Evolutionary conservation across 139 green algal genomes (phyloP).

Genomic region (Bryopsis sp.): DNA sequence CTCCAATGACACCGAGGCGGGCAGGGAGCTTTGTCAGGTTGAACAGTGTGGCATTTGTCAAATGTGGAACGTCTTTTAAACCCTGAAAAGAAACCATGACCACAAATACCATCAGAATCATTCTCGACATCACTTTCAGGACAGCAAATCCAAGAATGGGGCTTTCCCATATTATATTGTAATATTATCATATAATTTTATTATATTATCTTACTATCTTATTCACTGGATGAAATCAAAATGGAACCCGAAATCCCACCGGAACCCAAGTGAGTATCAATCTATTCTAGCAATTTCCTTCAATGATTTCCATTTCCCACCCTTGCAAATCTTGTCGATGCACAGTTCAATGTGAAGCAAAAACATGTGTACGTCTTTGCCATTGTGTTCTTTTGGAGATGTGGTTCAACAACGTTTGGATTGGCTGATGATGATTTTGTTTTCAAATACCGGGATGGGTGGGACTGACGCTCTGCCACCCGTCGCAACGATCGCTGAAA

Average conservation of each 20-base stretch:
- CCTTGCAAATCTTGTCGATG: neutral
- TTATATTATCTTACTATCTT: neutral
- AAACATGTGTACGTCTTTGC: neutral
- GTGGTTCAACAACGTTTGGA: neutral
- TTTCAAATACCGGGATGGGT: neutral
- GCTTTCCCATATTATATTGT: neutral
- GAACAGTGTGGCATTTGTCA: constrained; percentile 21
- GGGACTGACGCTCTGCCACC: constrained; percentile 13
- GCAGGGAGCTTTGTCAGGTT: constrained; percentile 22
- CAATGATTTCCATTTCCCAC: neutral
- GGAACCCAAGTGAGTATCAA: too few species aligned
- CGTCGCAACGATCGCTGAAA: constrained; percentile 10
- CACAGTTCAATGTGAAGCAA: neutral
- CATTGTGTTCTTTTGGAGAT: neutral
- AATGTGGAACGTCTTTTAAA: constrained; percentile 17
- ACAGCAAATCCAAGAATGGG: too few species aligned
- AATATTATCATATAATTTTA: neutral
- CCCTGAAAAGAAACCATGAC: constrained; percentile 1
- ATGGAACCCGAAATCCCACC: too few species aligned
- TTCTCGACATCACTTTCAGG: neutral
- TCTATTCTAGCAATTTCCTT: constrained; percentile 2
- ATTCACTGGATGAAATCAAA: too few species aligned
- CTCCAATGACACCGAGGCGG: constrained; percentile 19
- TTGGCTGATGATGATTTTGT: too few species aligned
- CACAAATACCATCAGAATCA: neutral